These are phyloP conservation scores for Leonotis leonurus DNA, from an alignment of 257 asterid species.

Conservation along the genomic window DNA sequence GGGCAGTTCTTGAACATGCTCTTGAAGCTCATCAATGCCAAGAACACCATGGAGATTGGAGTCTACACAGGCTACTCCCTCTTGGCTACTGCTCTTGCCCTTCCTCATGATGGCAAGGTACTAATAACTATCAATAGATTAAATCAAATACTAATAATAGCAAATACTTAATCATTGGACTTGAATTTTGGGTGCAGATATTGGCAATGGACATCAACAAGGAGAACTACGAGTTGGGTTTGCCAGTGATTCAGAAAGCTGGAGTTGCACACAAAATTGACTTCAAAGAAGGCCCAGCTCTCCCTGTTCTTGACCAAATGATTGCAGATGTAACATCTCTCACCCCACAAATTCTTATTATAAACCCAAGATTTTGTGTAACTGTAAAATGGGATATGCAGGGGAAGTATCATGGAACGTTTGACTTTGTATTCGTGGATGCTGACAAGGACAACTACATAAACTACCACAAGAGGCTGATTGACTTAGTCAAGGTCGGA, in stretches of 20 bases:
- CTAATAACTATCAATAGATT: not conserved
- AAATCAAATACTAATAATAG: too few species aligned
- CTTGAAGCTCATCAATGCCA: slow-evolving; percentile 73
- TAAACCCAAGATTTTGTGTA: not conserved
- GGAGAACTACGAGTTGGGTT: slow-evolving; percentile 72
- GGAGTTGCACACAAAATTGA: slow-evolving; percentile 86
- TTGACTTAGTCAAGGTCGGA: slow-evolving; percentile 71
- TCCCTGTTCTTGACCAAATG: slow-evolving; percentile 22
- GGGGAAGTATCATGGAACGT: slow-evolving; percentile 45
- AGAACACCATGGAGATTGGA: slow-evolving; percentile 89
- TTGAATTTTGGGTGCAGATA: slow-evolving; percentile 48
- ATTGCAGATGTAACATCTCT: slow-evolving; percentile 4
- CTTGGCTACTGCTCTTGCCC: slow-evolving; percentile 78
- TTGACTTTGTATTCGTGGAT: slow-evolving; percentile 79
- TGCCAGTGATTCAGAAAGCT: slow-evolving; percentile 67
- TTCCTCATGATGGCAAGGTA: slow-evolving; percentile 81
- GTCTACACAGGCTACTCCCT: slow-evolving; percentile 92
- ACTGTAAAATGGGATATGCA: not conserved
- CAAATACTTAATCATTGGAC: too few species aligned
- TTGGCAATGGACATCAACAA: slow-evolving; percentile 85
- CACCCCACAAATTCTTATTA: too few species aligned
- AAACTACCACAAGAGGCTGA: slow-evolving; percentile 72
- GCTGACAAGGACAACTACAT: slow-evolving; percentile 86
- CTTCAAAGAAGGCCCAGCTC: slow-evolving; percentile 41
- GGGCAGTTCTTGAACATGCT: slow-evolving; percentile 87